Base-by-base conservation (phyloP, 2,329 filamentous ascomycete genomes). In the Teratosphaeria gauchensis region DNA sequence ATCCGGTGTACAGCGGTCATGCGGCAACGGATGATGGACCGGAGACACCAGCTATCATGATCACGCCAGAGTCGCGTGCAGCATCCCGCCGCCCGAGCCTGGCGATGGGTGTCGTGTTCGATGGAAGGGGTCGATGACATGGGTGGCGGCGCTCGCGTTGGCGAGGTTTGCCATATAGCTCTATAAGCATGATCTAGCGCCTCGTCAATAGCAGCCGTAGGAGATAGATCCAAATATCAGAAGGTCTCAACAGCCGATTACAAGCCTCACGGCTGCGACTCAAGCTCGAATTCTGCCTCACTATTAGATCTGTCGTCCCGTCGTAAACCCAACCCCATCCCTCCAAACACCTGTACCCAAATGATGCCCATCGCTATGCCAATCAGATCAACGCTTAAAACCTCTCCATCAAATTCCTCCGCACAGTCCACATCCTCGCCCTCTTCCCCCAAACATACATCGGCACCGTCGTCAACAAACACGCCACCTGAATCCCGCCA, bases 371-470 rank as follows among this genome's bases (percentile, higher is more conserved):
- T 35, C 33, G 33, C 33, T 35, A 35, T 14, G 33, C 33, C 8
- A 35, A 35, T 11, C 33, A 35, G 7, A 14, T 2, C 14, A 35
- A 35, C 8, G 9, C 16, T 56, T 38, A 85, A 62, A 84, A 87
- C 69, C 84, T 89, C 81, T 95, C 90, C 87, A 95, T 92, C 63
- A 95, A 76, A 65, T 89, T 90, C 80, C 82, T 89, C 62, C 89
- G 79, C 11, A 92, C 89, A 0, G 92, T 97, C 92, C 92, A 96
- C 90, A 96, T 95, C 19, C 92, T 80, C 16, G 87, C 85, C 58
- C 91, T 78, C 79, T 97, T 97, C 19, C 92, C 92, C 69, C 84
- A 96, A 21, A 97, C 89, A 71, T 94, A 97, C 88, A 97, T 90
- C 1, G 59, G 92, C 58, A 96, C 86, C 0, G 90, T 88, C 57